Evolutionary conservation across 2,329 filamentous ascomycete genomes (phyloP).

Genomic region (Aspergillus awamori): DNA sequence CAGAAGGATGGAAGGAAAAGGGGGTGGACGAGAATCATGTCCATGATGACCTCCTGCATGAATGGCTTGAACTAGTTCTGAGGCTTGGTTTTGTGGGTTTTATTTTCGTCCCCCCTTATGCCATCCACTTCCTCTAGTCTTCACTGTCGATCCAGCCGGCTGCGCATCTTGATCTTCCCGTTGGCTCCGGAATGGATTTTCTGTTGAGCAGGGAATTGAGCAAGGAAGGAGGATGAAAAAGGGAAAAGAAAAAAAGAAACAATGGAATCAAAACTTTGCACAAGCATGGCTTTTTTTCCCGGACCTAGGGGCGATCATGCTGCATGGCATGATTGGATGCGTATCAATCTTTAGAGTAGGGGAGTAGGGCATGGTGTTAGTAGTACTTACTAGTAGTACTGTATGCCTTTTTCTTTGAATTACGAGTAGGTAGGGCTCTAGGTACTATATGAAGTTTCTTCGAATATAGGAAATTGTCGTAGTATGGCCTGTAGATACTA

Average conservation of each 20-base stretch:
- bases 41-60: not conserved
- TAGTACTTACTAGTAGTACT: too few species aligned
- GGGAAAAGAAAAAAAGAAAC: not conserved
- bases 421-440: too few species aligned
- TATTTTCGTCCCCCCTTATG: not conserved
- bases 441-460: too few species aligned
- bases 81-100: not conserved
- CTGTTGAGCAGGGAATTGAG: not conserved
- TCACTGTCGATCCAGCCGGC: not conserved
- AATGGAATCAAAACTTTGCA: not conserved
- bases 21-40: not conserved
- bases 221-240: not conserved
- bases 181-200: not conserved
- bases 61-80: slow-evolving; percentile 9
- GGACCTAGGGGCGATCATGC: not conserved
- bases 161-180: slow-evolving; percentile 1
- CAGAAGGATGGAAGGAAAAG: not conserved
- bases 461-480: not conserved
- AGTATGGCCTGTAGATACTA: not conserved
- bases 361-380: too few species aligned
- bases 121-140: not conserved
- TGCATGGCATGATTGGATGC: not conserved
- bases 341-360: not conserved
- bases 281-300: not conserved
- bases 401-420: too few species aligned